Evolutionary conservation across 148 eudicot genomes (phyloP).

Genomic region (Rhododendron ferrugineum): DNA sequence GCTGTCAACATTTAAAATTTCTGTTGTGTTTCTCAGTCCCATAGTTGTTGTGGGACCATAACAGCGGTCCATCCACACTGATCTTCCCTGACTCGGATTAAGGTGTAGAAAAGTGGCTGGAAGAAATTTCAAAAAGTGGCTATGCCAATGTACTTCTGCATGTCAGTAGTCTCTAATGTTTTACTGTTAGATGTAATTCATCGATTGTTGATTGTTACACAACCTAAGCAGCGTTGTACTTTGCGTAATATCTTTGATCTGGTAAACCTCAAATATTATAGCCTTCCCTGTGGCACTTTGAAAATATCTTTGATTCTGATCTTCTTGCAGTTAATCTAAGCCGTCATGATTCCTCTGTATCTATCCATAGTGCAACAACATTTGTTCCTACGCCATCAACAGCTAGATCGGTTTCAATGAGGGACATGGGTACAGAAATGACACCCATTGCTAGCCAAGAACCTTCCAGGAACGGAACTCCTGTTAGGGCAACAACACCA

Average conservation of each 20-base stretch:
- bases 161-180: background rate
- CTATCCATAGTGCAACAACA: constrained; percentile 37
- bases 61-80: background rate
- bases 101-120: background rate
- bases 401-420: constrained; percentile 74
- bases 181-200: background rate
- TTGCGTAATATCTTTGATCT: background rate
- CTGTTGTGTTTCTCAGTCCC: constrained; percentile 2
- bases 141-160: background rate
- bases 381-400: constrained; percentile 42
- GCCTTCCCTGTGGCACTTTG: background rate
- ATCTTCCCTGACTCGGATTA: background rate
- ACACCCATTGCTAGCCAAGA: constrained; percentile 79
- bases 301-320: constrained; percentile 10
- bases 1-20: background rate
- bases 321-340: constrained; percentile 45
- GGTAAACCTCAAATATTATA: background rate
- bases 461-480: constrained; percentile 81
- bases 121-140: background rate
- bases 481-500: constrained; percentile 70
- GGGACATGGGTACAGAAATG: constrained; percentile 88
- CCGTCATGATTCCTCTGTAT: constrained; percentile 33
- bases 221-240: background rate
- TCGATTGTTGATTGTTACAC: background rate
- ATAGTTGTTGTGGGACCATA: background rate